These are phyloP conservation scores for Eutypella sp. DNA, from an alignment of 2,329 filamentous ascomycete species.

Conservation along the genomic window DNA sequence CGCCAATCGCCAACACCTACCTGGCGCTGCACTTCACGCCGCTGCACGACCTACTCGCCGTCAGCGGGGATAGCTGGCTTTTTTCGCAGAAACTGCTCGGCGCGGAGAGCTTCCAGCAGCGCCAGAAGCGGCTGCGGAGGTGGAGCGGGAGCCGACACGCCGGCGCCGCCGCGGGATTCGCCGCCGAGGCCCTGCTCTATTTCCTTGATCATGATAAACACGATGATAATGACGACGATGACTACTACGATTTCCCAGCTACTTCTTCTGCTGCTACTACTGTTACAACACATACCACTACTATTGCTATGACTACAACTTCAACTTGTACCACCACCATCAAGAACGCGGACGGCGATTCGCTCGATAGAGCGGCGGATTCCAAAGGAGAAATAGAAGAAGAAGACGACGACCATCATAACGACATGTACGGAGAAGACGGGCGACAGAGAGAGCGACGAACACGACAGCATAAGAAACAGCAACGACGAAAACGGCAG, in stretches of 20 bases:
- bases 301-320: conserved; percentile 1
- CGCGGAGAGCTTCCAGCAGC: conserved; percentile 38
- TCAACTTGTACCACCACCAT: conserved; percentile 1
- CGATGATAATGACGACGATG: too few species aligned
- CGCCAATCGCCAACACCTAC: conserved; percentile 46
- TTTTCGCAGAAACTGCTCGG: conserved; percentile 49
- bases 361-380: too few species aligned
- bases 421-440: conserved; percentile 1
- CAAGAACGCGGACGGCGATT: too few species aligned
- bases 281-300: too few species aligned
- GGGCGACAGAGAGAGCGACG: too few species aligned
- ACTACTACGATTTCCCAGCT: not conserved
- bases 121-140: conserved; percentile 40
- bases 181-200: conserved; percentile 45
- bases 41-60: conserved; percentile 52
- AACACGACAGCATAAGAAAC: too few species aligned
- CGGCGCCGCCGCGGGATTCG: conserved; percentile 41
- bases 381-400: too few species aligned
- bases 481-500: too few species aligned
- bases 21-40: conserved; percentile 54
- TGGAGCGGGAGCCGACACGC: conserved; percentile 31
- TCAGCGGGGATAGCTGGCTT: conserved; percentile 54
- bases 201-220: conserved; percentile 34
- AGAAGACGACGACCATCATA: conserved; percentile 1
- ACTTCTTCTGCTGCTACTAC: conserved; percentile 1